Evolutionary conservation across 495 filamentous ascomycete genomes (phyloP).

Genomic region (Trichoderma gamsii): DNA sequence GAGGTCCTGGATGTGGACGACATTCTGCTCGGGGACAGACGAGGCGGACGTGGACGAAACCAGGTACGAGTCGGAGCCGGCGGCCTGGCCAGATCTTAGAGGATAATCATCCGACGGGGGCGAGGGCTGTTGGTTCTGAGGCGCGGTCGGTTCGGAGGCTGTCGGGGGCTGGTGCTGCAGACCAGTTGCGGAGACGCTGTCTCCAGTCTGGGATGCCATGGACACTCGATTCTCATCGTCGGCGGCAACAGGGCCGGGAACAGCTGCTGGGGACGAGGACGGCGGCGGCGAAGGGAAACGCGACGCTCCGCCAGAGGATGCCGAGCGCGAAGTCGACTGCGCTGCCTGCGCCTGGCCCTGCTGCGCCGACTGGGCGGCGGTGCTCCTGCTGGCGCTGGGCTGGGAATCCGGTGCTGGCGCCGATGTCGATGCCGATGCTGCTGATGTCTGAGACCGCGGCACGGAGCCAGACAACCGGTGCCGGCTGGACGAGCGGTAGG

Average conservation of each 20-base stretch:
- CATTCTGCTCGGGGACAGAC: slow-evolving; percentile 30
- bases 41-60: slow-evolving; percentile 23
- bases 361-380: slow-evolving; percentile 6
- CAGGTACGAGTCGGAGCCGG: slow-evolving; percentile 18
- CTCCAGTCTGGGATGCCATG: slow-evolving; percentile 31
- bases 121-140: slow-evolving; percentile 30
- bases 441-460: slow-evolving; percentile 21
- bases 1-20: slow-evolving; percentile 75
- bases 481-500: slow-evolving; percentile 30
- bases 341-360: not conserved
- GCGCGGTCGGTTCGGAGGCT: slow-evolving; percentile 34
- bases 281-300: slow-evolving; percentile 44
- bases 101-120: slow-evolving; percentile 18
- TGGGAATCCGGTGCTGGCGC: slow-evolving; percentile 3
- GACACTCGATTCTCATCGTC: slow-evolving; percentile 29
- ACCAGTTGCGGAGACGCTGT: slow-evolving; percentile 20
- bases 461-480: slow-evolving; percentile 25
- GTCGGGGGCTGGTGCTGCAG: not conserved
- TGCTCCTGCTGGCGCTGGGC: slow-evolving; percentile 15
- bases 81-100: slow-evolving; percentile 21
- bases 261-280: slow-evolving; percentile 41
- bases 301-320: slow-evolving; percentile 31
- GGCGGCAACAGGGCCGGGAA: slow-evolving; percentile 30
- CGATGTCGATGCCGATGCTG: slow-evolving; percentile 22
- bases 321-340: slow-evolving; percentile 22